Conservation (phyloP, 441 rosid species). For the Pelargonium hybrid region DNA sequence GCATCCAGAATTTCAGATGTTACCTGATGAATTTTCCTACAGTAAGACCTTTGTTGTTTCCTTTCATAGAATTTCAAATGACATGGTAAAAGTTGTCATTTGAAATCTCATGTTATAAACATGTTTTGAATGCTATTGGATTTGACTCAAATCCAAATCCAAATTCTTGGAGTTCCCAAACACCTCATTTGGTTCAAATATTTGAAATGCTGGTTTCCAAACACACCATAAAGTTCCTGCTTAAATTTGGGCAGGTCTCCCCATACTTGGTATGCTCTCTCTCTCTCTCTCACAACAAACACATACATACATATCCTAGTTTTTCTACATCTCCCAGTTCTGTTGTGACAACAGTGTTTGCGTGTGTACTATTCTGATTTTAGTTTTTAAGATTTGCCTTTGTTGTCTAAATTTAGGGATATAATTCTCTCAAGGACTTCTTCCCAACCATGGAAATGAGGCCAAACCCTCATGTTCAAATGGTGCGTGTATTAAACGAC, state of each 20-base stretch:
- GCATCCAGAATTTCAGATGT: not conserved
- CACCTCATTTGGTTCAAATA: conserved; percentile 5
- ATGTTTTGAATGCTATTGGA: no score
- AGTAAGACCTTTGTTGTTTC: not conserved
- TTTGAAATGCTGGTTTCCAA: conserved; percentile 32
- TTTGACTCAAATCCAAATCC: no score
- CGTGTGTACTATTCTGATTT: not conserved
- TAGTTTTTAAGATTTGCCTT: conserved; percentile 11
- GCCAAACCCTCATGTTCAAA: conserved; percentile 95
- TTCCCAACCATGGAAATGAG: conserved; percentile 96
- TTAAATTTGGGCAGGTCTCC: conserved; percentile 79
- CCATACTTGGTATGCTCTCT: conserved; percentile 61
- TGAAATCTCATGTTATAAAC: no score
- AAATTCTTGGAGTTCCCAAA: no score
- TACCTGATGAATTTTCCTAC: not conserved
- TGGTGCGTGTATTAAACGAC: conserved; percentile 76
- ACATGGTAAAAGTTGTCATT: no score
- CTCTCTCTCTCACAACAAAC: not conserved
- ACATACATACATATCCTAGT: not conserved
- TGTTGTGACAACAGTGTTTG: not conserved
- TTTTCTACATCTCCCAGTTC: not conserved
- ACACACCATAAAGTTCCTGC: conserved; percentile 72
- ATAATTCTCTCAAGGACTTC: conserved; percentile 89
- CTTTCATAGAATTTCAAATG: not conserved
- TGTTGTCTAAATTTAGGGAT: conserved; percentile 50